phyloP scores from a whole-genome alignment of 2,329 filamentous ascomycete species.

The Botryotinia narcissicola region DNA sequence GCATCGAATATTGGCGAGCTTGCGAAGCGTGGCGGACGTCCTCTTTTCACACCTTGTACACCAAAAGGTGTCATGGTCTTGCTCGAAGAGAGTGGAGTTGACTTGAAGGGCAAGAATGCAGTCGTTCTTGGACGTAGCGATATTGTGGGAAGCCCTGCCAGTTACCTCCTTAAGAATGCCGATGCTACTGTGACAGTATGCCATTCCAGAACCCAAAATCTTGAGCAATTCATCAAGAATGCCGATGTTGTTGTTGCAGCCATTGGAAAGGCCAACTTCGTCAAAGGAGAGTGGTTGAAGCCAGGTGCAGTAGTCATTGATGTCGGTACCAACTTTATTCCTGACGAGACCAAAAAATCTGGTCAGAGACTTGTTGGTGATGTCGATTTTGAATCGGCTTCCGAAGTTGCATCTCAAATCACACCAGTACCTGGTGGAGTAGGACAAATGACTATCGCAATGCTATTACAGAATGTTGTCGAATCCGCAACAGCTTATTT shows the following conservation, averaged over 20 bases:
- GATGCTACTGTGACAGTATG: constrained; percentile 96
- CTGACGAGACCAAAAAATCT: constrained; percentile 85
- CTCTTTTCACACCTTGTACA: constrained; percentile 90
- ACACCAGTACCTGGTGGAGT: constrained; percentile 96
- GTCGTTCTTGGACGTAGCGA: constrained; percentile 94
- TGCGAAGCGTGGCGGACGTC: constrained; percentile 88
- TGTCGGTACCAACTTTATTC: constrained; percentile 94
- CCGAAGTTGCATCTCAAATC: constrained; percentile 84
- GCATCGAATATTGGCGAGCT: constrained; percentile 93
- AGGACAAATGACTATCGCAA: constrained; percentile 97
- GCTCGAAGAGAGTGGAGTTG: constrained; percentile 77
- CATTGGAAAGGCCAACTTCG: constrained; percentile 81
- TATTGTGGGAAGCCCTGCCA: constrained; percentile 95
- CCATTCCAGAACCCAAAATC: constrained; percentile 79
- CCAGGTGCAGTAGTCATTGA: constrained; percentile 94
- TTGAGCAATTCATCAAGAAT: constrained; percentile 71
- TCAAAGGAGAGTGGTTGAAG: constrained; percentile 96
- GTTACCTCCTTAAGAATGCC: constrained; percentile 90
- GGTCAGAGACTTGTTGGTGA: constrained; percentile 91
- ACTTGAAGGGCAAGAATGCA: constrained; percentile 84
- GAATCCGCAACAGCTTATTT: constrained; percentile 80
- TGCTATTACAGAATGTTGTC: constrained; percentile 95
- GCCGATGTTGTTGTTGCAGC: constrained; percentile 91
- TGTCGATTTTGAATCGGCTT: constrained; percentile 85
- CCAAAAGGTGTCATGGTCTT: constrained; percentile 97